These are phyloP conservation scores for Alternaria brassicae DNA, from an alignment of 2,329 filamentous ascomycete species.

Conservation along the genomic window DNA sequence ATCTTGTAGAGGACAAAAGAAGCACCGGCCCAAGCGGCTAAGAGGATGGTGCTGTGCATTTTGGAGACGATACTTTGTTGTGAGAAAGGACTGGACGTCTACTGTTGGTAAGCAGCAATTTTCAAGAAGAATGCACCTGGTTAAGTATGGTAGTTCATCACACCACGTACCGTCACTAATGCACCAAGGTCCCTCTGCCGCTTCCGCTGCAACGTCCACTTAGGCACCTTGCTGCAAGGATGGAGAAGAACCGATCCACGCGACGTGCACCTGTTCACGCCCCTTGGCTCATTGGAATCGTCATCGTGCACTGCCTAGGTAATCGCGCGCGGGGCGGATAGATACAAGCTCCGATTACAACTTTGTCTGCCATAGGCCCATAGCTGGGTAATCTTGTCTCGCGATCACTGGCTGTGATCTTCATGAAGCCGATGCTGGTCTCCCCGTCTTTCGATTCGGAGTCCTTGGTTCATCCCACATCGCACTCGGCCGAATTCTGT, in stretches of 20 bases:
- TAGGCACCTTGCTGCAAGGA: neutral
- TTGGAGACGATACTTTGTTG: neutral
- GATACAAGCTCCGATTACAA: neutral
- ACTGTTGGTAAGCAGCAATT: neutral
- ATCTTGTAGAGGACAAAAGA: slow-evolving; percentile 44
- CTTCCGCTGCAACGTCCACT: neutral
- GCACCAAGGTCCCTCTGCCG: neutral
- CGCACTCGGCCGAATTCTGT: neutral
- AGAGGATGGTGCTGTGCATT: slow-evolving; percentile 40
- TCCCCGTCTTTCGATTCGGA: neutral
- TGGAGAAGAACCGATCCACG: slow-evolving; percentile 1
- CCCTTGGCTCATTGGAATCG: neutral
- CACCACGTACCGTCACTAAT: neutral
- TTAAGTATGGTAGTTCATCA: neutral
- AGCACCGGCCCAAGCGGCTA: slow-evolving; percentile 37
- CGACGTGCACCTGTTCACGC: neutral
- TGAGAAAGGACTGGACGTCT: neutral
- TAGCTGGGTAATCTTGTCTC: neutral
- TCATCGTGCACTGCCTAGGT: neutral
- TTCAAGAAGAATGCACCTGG: neutral
- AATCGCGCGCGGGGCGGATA: neutral
- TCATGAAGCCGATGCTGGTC: neutral
- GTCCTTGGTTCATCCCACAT: neutral
- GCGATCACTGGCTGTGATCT: neutral
- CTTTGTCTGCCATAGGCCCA: neutral